Evolutionary conservation across 208 protist genomes (phyloP).

Genomic region (Herpetomonas samuelpessoai): DNA sequence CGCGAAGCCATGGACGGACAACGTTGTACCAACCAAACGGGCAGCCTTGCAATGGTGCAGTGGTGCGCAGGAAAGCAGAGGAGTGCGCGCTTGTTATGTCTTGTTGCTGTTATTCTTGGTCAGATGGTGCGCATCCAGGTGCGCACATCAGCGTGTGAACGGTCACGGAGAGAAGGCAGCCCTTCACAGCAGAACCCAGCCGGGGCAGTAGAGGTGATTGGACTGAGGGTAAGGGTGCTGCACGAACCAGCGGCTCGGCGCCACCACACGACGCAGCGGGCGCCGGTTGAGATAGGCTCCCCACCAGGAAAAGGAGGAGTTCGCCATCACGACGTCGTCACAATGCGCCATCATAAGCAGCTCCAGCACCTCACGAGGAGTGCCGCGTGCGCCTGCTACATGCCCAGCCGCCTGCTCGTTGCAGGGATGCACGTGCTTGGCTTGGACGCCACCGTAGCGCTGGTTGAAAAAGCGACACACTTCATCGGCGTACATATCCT

Average conservation of each 20-base stretch:
- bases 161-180: constrained; percentile 1
- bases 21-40: too few relatives aligned
- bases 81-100: too few relatives aligned
- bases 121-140: too few relatives aligned
- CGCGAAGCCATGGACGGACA: too few relatives aligned
- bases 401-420: not conserved
- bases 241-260: constrained; percentile 77
- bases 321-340: constrained; percentile 87
- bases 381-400: not conserved
- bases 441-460: constrained; percentile 56
- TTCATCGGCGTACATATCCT: constrained; percentile 39
- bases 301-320: constrained; percentile 89
- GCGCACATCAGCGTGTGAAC: too few relatives aligned
- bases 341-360: constrained; percentile 78
- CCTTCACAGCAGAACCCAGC: constrained; percentile 65
- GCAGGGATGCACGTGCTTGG: constrained; percentile 40
- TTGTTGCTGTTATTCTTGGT: too few relatives aligned
- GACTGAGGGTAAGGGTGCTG: constrained; percentile 66
- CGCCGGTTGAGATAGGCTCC: constrained; percentile 66
- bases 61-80: too few relatives aligned
- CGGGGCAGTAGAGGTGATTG: constrained; percentile 70
- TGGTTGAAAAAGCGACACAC: constrained; percentile 46
- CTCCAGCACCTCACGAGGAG: constrained; percentile 74
- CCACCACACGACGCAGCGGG: constrained; percentile 62
- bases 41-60: too few relatives aligned